Evolutionary conservation across 805 yeast species (phyloP).

Genomic region (Ogataea haglerorum): DNA sequence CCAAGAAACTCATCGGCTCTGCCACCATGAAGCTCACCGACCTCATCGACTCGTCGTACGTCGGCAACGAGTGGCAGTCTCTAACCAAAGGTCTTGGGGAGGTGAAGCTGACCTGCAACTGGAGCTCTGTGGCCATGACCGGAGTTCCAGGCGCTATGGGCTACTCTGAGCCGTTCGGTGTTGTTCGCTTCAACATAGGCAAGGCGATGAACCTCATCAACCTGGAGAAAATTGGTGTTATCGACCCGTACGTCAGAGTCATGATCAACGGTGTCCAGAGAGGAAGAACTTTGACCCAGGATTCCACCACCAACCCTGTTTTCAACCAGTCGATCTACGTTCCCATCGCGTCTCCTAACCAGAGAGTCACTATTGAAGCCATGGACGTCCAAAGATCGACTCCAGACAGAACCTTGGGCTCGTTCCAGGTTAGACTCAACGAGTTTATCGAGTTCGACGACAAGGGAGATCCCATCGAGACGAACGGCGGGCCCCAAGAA

Average conservation of each 20-base stretch:
- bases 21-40: constrained; percentile 57
- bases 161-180: constrained; percentile 94
- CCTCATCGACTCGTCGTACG: constrained; percentile 72
- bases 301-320: constrained; percentile 69
- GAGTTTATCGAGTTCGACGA: constrained; percentile 71
- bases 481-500: constrained; percentile 52
- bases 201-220: constrained; percentile 75
- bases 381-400: constrained; percentile 83
- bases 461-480: constrained; percentile 54
- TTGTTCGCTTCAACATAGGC: constrained; percentile 67
- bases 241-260: constrained; percentile 87
- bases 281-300: constrained; percentile 70
- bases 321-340: constrained; percentile 83
- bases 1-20: constrained; percentile 56
- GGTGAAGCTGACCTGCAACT: constrained; percentile 60
- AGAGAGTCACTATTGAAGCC: constrained; percentile 77
- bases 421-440: constrained; percentile 63
- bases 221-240: constrained; percentile 82
- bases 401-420: constrained; percentile 86
- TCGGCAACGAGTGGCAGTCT: constrained; percentile 75
- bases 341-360: constrained; percentile 79
- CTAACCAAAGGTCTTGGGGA: constrained; percentile 70
- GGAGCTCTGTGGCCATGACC: constrained; percentile 82
- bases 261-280: constrained; percentile 72
- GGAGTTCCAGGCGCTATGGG: constrained; percentile 71